Base-by-base conservation (phyloP, 176 grass and related monocot genomes). In the Pontederia paniculata region DNA sequence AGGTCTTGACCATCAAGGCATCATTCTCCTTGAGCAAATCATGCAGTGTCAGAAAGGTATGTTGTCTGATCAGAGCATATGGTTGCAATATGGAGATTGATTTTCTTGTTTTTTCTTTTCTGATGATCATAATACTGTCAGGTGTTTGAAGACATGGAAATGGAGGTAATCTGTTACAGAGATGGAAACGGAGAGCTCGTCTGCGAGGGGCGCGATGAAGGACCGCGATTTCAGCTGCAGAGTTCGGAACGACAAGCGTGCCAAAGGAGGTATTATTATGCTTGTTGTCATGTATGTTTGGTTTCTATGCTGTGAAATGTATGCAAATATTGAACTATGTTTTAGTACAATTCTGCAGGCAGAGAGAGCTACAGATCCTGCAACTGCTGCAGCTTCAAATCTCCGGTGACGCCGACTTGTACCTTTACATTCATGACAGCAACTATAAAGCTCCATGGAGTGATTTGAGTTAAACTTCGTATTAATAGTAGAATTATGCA, bases 151-250 rank as follows among this genome's bases (percentile, higher is more conserved):
- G 58, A 62, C 5, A 44, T 45, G 9, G 42, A 17, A 18, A 62
- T 62, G 58, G 58, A 41, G 13, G 45, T 62, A 21, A 21, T 62
- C 43, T 62, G 58, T 12, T 62, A 62, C 42, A 62, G 13, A 21
- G 58, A 62, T 22, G 58, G 11, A 13, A 22, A 62, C 6, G 58
- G 43, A 45, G 58, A 62, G 21, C 11, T 62, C 12, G 21, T 62
- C 17, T 62, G 58, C 11, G 58, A 62, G 41, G 58, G 58, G 20
- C 13, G 12, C 12, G 58, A 62, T 8, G 58, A 62, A 62, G 42
- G 58, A 11, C 58, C 58, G 8, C 17, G 58, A 62, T 62, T 21
- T 42, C 12, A 43, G 12, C n/a, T 3, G 13, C 43, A 17, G 5
- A 17, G 10, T 12, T 20, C 58, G 0, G 11, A 62, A 2, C 5